Conservation (phyloP, 1,284 basidiomycete genomes). For the Polyporus tsugae region DNA sequence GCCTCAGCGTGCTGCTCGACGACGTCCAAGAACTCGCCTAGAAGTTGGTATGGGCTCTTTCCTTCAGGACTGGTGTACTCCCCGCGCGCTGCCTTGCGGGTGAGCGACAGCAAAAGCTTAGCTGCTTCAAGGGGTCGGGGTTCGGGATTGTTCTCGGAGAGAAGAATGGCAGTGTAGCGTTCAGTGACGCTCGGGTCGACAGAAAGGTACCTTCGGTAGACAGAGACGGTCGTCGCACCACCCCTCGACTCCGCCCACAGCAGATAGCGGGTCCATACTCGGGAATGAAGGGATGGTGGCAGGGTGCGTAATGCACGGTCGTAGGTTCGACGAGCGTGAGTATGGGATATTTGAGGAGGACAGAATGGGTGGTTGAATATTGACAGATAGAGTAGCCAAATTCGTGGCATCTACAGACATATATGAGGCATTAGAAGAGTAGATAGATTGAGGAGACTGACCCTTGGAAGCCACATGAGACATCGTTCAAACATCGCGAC, state of each 20-base stretch:
- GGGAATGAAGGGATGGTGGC: slow-evolving; percentile 92
- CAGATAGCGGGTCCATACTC: slow-evolving; percentile 96
- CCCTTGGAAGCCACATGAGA: slow-evolving; percentile 92
- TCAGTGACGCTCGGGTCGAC: slow-evolving; percentile 90
- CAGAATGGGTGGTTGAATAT: slow-evolving; percentile 92
- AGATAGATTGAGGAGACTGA: slow-evolving; percentile 48
- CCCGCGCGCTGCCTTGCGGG: slow-evolving; percentile 84
- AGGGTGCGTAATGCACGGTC: slow-evolving; percentile 95
- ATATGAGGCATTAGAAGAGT: slow-evolving; percentile 24
- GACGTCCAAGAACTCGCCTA: slow-evolving; percentile 93
- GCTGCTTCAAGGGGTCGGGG: slow-evolving; percentile 94
- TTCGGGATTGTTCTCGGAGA: slow-evolving; percentile 68
- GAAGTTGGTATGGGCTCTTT: slow-evolving; percentile 95
- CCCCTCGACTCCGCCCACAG: slow-evolving; percentile 90
- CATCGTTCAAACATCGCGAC: slow-evolving; percentile 92
- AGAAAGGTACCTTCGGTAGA: slow-evolving; percentile 91
- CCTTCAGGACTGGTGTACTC: slow-evolving; percentile 91
- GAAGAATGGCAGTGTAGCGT: slow-evolving; percentile 81
- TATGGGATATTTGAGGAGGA: slow-evolving; percentile 84
- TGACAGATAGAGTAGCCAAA: slow-evolving; percentile 95
- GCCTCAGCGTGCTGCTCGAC: slow-evolving; percentile 93
- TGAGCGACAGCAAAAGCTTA: slow-evolving; percentile 87
- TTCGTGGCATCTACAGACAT: slow-evolving; percentile 77
- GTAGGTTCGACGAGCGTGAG: slow-evolving; percentile 93
- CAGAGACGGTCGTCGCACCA: slow-evolving; percentile 84